Evolutionary conservation across 2,329 filamentous ascomycete genomes (phyloP).

Genomic region (Fusarium redolens): DNA sequence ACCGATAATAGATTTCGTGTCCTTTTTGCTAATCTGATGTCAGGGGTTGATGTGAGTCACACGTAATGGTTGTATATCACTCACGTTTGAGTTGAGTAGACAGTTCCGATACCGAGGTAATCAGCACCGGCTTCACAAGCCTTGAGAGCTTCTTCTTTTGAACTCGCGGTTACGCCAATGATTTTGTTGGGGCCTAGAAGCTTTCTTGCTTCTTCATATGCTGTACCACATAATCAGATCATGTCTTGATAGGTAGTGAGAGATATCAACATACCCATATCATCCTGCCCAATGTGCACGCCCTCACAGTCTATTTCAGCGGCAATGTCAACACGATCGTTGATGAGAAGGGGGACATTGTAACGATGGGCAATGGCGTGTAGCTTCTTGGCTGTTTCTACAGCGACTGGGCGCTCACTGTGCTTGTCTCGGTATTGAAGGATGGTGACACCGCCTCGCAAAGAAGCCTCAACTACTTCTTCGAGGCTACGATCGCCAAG

Average conservation of each 20-base stretch:
- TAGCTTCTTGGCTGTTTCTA: conserved; percentile 76
- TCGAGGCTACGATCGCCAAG: conserved; percentile 78
- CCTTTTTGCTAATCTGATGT: conserved; percentile 72
- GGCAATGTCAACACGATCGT: conserved; percentile 91
- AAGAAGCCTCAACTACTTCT: conserved; percentile 77
- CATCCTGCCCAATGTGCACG: conserved; percentile 95
- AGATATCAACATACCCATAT: conserved; percentile 73
- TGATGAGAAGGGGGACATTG: conserved; percentile 86
- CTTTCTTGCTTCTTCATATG: conserved; percentile 66
- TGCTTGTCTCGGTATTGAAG: conserved; percentile 94
- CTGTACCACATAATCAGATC: conserved; percentile 30
- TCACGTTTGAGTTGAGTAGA: conserved; percentile 86
- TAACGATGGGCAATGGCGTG: conserved; percentile 76
- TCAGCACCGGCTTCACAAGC: conserved; percentile 84
- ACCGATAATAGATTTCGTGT: conserved; percentile 77
- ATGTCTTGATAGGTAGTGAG: not conserved
- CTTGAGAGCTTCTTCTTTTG: conserved; percentile 74
- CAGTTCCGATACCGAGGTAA: conserved; percentile 91
- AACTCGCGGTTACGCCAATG: conserved; percentile 89
- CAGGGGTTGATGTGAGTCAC: conserved; percentile 1
- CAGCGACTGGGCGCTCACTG: conserved; percentile 76
- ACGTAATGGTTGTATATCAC: conserved; percentile 37
- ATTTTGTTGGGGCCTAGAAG: conserved; percentile 82
- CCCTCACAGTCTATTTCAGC: conserved; percentile 88
- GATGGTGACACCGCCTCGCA: conserved; percentile 83